These are phyloP conservation scores for Vickermania spadyakhi DNA, from an alignment of 208 protist genomes.

Conservation along the genomic window DNA sequence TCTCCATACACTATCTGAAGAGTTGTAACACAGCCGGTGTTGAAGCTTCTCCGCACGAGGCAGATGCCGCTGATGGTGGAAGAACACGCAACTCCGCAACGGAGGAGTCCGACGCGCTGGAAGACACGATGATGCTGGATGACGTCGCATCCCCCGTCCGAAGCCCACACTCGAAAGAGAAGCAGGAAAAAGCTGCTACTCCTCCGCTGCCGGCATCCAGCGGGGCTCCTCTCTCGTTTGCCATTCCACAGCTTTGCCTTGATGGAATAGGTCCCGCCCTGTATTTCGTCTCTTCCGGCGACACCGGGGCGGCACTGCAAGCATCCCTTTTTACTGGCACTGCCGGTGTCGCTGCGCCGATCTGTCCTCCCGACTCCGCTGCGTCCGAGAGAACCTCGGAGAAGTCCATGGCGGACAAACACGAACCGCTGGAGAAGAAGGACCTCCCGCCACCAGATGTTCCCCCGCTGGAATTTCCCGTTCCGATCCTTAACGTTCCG, in stretches of 20 bases:
- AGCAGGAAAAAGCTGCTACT: conserved; percentile 1
- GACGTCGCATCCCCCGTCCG: neutral
- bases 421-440: neutral
- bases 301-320: conserved; percentile 27
- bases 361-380: neutral
- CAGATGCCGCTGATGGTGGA: neutral
- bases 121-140: neutral
- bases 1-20: neutral
- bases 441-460: neutral
- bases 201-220: neutral
- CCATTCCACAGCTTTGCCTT: conserved; percentile 41
- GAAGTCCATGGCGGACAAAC: neutral
- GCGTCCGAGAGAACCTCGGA: neutral
- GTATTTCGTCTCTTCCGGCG: conserved; percentile 54
- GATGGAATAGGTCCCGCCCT: conserved; percentile 29
- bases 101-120: neutral
- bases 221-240: conserved; percentile 1
- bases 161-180: neutral
- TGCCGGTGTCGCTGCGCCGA: neutral
- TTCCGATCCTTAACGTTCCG: neutral
- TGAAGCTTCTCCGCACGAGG: neutral
- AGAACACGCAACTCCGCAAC: neutral
- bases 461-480: neutral
- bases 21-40: no score
- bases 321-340: neutral